Base-by-base conservation (phyloP, 306 rosid species). In the Canavalia ensiformis region DNA sequence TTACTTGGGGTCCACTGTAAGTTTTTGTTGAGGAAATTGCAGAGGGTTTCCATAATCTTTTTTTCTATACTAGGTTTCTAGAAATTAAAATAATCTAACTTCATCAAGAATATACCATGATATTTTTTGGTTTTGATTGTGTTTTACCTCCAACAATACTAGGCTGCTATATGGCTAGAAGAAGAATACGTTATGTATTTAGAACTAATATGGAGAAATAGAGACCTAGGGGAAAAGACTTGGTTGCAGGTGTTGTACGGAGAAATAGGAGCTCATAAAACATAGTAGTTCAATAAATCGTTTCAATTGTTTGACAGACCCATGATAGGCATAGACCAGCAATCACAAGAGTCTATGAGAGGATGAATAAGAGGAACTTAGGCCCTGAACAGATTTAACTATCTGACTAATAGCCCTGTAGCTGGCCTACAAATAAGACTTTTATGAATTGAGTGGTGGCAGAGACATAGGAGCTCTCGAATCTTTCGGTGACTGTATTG, bases 271-370 rank as follows among this genome's bases (percentile, higher is more conserved):
- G 71, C 52, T 71, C 55, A 56, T 18, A 37, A 74, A 50, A 49
- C 29, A 80, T 72, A 69, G 55, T 29, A 13, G 80, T 71, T 68
- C 60, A 55, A 49, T 57, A 35, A 76, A 68, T 76, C 56, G 67
- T 75, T 50, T 82, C 56, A 62, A 50, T 41, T 62, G 75, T 68
- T 58, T 47, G 42, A 80, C 74, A 78, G 56, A 62, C 44, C 47
- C 72, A 37, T 37, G 2, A 2, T 37, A 2, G 33, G 25, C 25
- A 18, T 18, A 18, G 25, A 18, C 25, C 25, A 18, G 25, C 25
- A 18, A 18, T 18, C 25, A 18, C 25, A 18, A 0, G 25, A 18
- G 25, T 18, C 25, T 18, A 18, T 18, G 25, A 18, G 25, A 18
- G 25, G 25, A 18, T 18, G 25, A 18, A 18, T 18, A 18, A 18